Evolutionary conservation across 2,329 filamentous ascomycete genomes (phyloP), one percentile per base, ranked within the genome.

Genomic region (Colletotrichum theobromicola): DNA sequence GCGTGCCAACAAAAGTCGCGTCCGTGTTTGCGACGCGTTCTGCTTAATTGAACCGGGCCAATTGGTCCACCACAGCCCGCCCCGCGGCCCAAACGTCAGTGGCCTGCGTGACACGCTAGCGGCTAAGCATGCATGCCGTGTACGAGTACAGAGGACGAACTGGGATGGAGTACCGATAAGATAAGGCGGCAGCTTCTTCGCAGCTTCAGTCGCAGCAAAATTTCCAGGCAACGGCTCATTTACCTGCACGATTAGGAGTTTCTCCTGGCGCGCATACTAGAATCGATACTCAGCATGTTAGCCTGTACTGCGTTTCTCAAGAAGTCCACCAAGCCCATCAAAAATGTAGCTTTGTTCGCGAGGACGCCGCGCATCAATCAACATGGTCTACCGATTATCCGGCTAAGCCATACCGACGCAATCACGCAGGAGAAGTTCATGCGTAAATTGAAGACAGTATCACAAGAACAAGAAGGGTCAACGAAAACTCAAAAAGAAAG

Each of bases 401-500:
- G 46, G 53, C 16, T 58, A 16, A 61, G 42, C 42, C 30, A 72
- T 73, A 64, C 76, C 21, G 32, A 77, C 16, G 75, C 77, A 58
- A 57, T 61, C 30, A 21, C 28, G 18, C 18, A 61, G 30, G 30
- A 61, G 58, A 30, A 61, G 58, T 32, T 34, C 30, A 50, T 50
- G 42, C 42, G 42, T 10, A 50, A 50, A 13, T 21, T 50, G 42
- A 50, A 61, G 13, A 30, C 26, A 61, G 42, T n/a, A 21, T 63
- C 69, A 18, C 18, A 58, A 72, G 21, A 21, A n/a, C 37, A 57
- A 67, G 16, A 34, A 46, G 15, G 13, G 13, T 21, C 7, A 21
- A 58, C 4, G 42, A 75, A 62, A 65, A 76, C 69, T 81, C 77
- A 72, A 80, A 76, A 73, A 72, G 71, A 63, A 76, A 32, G 21